Base-by-base conservation (phyloP, 163 green algal species). In the Volvox carteri region DNA sequence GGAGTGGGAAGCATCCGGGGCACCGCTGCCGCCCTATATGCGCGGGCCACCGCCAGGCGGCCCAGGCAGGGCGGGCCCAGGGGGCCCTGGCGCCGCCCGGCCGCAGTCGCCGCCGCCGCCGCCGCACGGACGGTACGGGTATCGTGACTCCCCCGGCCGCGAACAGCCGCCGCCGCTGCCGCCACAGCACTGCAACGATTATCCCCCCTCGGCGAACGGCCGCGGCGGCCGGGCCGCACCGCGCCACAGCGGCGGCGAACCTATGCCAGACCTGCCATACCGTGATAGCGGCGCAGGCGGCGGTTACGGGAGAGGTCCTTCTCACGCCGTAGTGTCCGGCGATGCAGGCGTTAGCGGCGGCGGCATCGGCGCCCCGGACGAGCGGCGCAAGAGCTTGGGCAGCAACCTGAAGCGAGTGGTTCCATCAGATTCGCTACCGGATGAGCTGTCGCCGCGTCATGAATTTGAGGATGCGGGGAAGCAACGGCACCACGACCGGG, bases 131-230 rank as follows among this genome's bases (percentile, higher is more conserved):
- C 44, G 73, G 25, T 65, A 42, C n/a, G 41, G 73, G 44, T 80
- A 80, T 46, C 44, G 42, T 6, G 42, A 60, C 25, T 80, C 73
- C 9, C 73, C 73, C 30, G 7, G 14, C 44, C 73, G 44, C 4
- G 42, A 80, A 9, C 73, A 18, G 73, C 73, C 44, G 44, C 73
- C 44, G n/a, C 73, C 73, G 46, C n/a, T 80, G 73, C 18, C 39
- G 1, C 21, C 11, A 33, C 23, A 62, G 44, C 44, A 62, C 70
- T 18, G 65, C 30, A 33, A 33, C 33, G 65, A 78, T 4, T 35
- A 78, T 19, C 14, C 67, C 28, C 14, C 67, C 28, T 33, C 67
- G 33, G 70, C 39, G 70, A 78, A 78, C 39, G 70, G 70, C 25
- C 70, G 70, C 70, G 37, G 39, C 37, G 70, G 39, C 39, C 1